These are phyloP conservation scores for Strobilomyces confusus DNA, from an alignment of 768 basidiomycete genomes.

Conservation along the genomic window DNA sequence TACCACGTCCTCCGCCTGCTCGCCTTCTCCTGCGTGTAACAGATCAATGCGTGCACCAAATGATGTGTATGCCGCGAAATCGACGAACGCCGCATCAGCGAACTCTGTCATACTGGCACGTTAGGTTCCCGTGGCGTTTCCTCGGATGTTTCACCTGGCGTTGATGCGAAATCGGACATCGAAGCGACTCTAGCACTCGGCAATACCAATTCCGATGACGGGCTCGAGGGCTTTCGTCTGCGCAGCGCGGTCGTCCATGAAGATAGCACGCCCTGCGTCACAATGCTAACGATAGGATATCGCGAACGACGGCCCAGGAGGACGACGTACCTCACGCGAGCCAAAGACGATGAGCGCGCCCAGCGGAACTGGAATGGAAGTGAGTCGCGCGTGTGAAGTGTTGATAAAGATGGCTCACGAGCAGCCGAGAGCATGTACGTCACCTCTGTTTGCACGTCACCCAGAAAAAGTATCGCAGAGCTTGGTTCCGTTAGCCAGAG, in stretches of 20 bases:
- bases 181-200: constrained; percentile 24
- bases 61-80: neutral
- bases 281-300: neutral
- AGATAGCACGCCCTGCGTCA: constrained; percentile 36
- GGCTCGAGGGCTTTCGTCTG: constrained; percentile 7
- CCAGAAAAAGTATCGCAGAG: constrained; percentile 37
- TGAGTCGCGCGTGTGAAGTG: neutral
- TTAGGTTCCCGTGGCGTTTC: constrained; percentile 2
- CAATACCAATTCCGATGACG: constrained; percentile 12
- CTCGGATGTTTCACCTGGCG: neutral
- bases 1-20: neutral
- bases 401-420: constrained; percentile 31
- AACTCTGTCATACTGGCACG: constrained; percentile 10
- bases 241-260: constrained; percentile 27
- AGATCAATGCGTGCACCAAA: neutral
- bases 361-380: constrained; percentile 41
- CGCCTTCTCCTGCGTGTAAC: neutral
- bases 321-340: constrained; percentile 39
- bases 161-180: constrained; percentile 11
- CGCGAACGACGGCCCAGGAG: neutral
- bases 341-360: constrained; percentile 47
- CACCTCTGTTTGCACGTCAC: constrained; percentile 26
- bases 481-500: constrained; percentile 21
- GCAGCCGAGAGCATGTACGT: constrained; percentile 50
- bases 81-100: neutral